These are phyloP conservation scores for Yarrowia yakushimensis DNA, from an alignment of 805 yeast genomes.

Conservation along the genomic window DNA sequence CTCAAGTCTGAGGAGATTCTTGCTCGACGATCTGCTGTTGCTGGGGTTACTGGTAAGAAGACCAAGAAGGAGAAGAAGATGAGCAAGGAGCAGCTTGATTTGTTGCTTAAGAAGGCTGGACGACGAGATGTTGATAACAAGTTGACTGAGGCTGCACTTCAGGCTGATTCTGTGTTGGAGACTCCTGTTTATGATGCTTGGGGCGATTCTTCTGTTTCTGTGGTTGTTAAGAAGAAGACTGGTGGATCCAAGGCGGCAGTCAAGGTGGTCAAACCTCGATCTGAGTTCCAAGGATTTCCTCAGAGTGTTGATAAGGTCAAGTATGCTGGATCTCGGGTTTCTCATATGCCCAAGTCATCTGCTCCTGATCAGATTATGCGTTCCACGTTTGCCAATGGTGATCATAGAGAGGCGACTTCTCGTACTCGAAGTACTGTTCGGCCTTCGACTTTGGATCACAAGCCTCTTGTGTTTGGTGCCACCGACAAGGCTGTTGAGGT, in stretches of 20 bases:
- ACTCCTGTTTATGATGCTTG: conserved; percentile 64
- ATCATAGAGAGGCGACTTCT: conserved; percentile 1
- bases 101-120: conserved; percentile 75
- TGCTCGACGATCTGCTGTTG: conserved; percentile 71
- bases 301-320: neutral
- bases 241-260: neutral
- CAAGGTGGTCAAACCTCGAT: conserved; percentile 1
- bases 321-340: neutral
- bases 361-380: neutral
- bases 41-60: conserved; percentile 47
- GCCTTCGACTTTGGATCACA: conserved; percentile 49
- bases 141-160: conserved; percentile 50
- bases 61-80: conserved; percentile 46
- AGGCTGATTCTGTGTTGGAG: conserved; percentile 60
- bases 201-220: conserved; percentile 42
- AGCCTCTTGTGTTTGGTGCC: conserved; percentile 56
- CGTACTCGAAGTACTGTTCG: conserved; percentile 28
- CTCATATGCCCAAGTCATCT: neutral
- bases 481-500: conserved; percentile 38
- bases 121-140: conserved; percentile 52
- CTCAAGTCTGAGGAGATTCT: conserved; percentile 68
- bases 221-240: neutral
- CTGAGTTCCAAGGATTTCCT: conserved; percentile 20
- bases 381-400: neutral
- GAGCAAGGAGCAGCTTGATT: conserved; percentile 56